Evolutionary conservation across 2,329 filamentous ascomycete genomes (phyloP).

Genomic region (Coniochaeta ligniaria): DNA sequence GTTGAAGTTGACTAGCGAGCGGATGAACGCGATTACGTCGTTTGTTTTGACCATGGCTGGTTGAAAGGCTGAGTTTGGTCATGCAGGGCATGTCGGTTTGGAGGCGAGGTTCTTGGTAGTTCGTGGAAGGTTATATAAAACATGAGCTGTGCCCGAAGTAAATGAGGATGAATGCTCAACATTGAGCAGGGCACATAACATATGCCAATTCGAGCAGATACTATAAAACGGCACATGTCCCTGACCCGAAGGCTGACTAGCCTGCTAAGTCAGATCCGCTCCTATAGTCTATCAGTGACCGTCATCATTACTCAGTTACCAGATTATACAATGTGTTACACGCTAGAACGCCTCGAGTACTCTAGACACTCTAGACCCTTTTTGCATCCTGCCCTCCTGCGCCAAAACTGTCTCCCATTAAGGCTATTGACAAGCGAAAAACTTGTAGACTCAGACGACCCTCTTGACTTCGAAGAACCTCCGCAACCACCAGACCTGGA

Average conservation of each 20-base stretch:
- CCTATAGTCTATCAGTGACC: background rate
- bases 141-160: background rate
- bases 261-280: background rate
- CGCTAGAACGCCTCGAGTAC: background rate
- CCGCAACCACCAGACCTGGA: slow-evolving; percentile 99
- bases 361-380: background rate
- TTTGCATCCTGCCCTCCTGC: background rate
- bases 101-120: background rate
- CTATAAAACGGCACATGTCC: background rate
- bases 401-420: background rate
- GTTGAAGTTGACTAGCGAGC: slow-evolving; percentile 89
- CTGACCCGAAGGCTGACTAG: background rate
- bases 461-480: slow-evolving; percentile 75
- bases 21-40: slow-evolving; percentile 67
- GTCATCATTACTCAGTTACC: background rate
- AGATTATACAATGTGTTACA: slow-evolving; percentile 1
- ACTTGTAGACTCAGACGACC: slow-evolving; percentile 13
- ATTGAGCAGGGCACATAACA: background rate
- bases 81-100: background rate
- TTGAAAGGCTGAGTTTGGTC: slow-evolving; percentile 12
- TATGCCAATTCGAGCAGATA: background rate
- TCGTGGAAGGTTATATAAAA: background rate
- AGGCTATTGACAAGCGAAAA: background rate
- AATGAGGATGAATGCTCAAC: background rate
- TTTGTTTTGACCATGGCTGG: slow-evolving; percentile 45